Evolutionary conservation across 257 asterid species (phyloP).

Genomic region (Solanum pimpinellifolium): DNA sequence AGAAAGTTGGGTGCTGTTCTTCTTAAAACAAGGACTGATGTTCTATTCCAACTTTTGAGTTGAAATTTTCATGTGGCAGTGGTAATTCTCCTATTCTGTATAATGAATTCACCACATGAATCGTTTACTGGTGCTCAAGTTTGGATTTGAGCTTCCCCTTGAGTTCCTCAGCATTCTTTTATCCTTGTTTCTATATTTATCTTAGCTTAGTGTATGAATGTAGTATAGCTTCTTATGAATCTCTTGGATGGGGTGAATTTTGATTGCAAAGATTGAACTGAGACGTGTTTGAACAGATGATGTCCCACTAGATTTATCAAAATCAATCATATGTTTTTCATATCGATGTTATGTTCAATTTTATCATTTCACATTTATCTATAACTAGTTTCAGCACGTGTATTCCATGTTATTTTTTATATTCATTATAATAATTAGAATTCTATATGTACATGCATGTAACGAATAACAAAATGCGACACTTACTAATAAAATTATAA

Average conservation of each 20-base stretch:
- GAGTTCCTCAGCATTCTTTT: not conserved
- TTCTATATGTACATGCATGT: too few relatives aligned
- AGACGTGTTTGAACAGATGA: not conserved
- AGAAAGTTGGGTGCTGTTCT: slow-evolving; percentile 60
- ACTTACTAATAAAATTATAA: too few relatives aligned
- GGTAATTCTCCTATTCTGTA: not conserved
- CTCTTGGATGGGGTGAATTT: not conserved
- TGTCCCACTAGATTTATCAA: not conserved
- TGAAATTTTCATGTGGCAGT: not conserved
- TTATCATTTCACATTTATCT: not conserved
- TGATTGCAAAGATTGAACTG: not conserved
- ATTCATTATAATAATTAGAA: too few relatives aligned
- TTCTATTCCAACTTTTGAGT: not conserved
- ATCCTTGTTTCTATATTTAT: not conserved
- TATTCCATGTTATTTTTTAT: too few relatives aligned
- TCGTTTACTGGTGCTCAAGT: not conserved
- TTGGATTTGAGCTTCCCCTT: not conserved
- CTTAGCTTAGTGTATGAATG: not conserved
- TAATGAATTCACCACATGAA: not conserved
- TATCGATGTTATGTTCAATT: not conserved
- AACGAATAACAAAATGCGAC: too few relatives aligned
- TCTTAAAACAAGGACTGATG: slow-evolving; percentile 9
- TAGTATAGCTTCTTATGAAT: not conserved
- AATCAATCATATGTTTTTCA: not conserved
- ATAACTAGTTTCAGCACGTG: too few relatives aligned